Evolutionary conservation across 768 basidiomycete species (phyloP), one percentile per base, ranked within the genome.

Genomic region (Mycena pura): DNA sequence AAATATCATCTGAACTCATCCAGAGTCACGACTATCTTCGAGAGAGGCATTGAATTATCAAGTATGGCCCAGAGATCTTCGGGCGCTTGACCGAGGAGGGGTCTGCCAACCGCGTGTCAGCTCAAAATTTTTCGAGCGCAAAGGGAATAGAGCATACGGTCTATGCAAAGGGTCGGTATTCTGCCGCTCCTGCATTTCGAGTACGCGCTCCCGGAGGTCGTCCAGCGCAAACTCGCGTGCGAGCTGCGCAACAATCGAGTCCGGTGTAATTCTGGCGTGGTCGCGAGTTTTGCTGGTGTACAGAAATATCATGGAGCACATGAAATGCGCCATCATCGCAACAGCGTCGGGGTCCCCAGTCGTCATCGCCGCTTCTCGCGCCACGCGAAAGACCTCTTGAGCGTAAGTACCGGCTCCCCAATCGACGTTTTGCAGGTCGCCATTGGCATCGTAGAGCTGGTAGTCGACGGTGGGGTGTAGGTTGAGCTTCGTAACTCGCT

Each of bases 351-450:
- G 46, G 24, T 66, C 65, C 14, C 65, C 65, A 2, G 52, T 63
- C 2, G 57, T 53, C 57, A 66, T 57, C 4, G 62, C 65, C 54
- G 56, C 63, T 15, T 63, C 65, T 27, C 65, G 57, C 22, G 43
- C 46, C 32, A 46, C 50, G 0, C 58, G 62, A 14, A 63, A 58
- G 6, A 56, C 51, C 2, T 3, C 4, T n/a, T 58, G 48, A 1
- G 17, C 7, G 31, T 50, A 19, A n/a, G 21, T 19, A 5, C 41
- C 25, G 17, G 31, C 31, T 8, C 40, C 41, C 14, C 34, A 44
- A 34, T 58, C 25, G 11, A 50, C 3, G 14, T 8, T 8, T 13
- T n/a, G 2, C 1, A 21, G 14, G 1, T 17, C 17, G 21, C 13
- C 13, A 14, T 34, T 4, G 24, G 13, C 10, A 21, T 29, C 17